Conservation (phyloP, 148 eudicot species). For the Spergularia bocconei region DNA sequence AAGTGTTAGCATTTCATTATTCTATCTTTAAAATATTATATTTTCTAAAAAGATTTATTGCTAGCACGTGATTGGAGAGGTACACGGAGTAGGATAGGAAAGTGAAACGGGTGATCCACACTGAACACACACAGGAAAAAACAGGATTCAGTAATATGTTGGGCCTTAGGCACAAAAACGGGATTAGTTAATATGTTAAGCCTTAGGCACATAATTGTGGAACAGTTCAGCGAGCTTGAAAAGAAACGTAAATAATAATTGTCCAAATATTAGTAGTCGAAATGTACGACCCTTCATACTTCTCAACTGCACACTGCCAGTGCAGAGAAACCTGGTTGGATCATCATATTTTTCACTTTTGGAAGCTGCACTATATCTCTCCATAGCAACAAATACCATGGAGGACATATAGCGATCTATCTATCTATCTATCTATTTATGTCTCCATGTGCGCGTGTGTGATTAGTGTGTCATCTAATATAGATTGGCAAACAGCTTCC, state of each 20-base stretch:
- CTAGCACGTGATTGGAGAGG: no score
- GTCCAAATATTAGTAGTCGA: not conserved
- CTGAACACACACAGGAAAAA: no score
- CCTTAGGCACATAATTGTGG: not conserved
- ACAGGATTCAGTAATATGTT: not conserved
- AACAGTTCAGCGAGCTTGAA: not conserved
- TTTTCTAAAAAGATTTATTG: no score
- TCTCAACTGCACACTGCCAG: slow-evolving; percentile 95
- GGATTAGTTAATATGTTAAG: no score
- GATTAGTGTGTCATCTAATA: slow-evolving; percentile 14
- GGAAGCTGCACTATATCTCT: slow-evolving; percentile 65
- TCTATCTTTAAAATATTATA: no score
- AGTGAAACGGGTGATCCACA: no score
- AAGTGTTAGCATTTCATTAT: no score
- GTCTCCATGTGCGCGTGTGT: slow-evolving; percentile 19
- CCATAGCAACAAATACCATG: slow-evolving; percentile 38
- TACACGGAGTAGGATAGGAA: no score
- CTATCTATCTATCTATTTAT: slow-evolving; percentile 23
- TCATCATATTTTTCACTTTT: slow-evolving; percentile 45
- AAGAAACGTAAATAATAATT: not conserved
- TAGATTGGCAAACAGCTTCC: slow-evolving; percentile 54
- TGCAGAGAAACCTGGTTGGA: slow-evolving; percentile 96
- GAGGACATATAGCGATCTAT: slow-evolving; percentile 10
- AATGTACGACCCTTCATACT: slow-evolving; percentile 81
- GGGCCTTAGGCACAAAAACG: no score